Conservation (phyloP, 495 filamentous ascomycete genomes). For the Patellaria atrata region DNA sequence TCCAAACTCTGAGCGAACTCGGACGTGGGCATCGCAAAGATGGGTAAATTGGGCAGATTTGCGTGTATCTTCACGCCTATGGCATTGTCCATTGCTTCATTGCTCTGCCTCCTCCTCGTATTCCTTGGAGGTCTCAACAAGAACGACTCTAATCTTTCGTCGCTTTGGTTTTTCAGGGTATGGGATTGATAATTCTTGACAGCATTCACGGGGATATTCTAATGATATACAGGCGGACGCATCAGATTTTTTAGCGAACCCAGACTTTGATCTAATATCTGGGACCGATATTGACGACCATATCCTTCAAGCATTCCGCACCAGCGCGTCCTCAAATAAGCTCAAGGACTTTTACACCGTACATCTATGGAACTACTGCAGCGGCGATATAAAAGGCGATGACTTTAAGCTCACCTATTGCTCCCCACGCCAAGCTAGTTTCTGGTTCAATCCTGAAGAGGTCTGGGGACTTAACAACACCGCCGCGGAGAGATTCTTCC, state of each 20-base stretch:
- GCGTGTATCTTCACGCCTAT: slow-evolving; percentile 73
- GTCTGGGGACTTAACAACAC: slow-evolving; percentile 49
- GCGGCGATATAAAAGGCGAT: slow-evolving; percentile 40
- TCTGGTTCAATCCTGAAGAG: slow-evolving; percentile 58
- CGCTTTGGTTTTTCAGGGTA: slow-evolving; percentile 62
- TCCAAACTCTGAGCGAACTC: not conserved
- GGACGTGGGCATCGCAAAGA: slow-evolving; percentile 25
- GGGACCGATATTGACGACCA: slow-evolving; percentile 18
- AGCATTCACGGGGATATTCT: slow-evolving; percentile 1
- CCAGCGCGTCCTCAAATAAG: slow-evolving; percentile 17
- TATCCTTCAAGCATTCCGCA: slow-evolving; percentile 22
- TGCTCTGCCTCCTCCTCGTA: slow-evolving; percentile 60
- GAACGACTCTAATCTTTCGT: slow-evolving; percentile 33
- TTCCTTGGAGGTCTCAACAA: slow-evolving; percentile 57
- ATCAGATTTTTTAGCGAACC: slow-evolving; percentile 17
- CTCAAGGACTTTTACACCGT: slow-evolving; percentile 70
- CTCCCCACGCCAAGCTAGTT: slow-evolving; percentile 45
- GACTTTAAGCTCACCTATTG: slow-evolving; percentile 35
- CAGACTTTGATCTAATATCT: slow-evolving; percentile 4
- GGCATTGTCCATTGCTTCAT: slow-evolving; percentile 52
- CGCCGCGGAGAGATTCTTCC: slow-evolving; percentile 36
- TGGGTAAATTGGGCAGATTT: slow-evolving; percentile 62
- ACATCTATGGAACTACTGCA: slow-evolving; percentile 80
- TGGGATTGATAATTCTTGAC: slow-evolving; percentile 10
- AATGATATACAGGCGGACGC: slow-evolving; percentile 20